These are phyloP conservation scores for Phellopilus nigrolimitatus DNA, from an alignment of 1,284 basidiomycete species.

Conservation along the genomic window DNA sequence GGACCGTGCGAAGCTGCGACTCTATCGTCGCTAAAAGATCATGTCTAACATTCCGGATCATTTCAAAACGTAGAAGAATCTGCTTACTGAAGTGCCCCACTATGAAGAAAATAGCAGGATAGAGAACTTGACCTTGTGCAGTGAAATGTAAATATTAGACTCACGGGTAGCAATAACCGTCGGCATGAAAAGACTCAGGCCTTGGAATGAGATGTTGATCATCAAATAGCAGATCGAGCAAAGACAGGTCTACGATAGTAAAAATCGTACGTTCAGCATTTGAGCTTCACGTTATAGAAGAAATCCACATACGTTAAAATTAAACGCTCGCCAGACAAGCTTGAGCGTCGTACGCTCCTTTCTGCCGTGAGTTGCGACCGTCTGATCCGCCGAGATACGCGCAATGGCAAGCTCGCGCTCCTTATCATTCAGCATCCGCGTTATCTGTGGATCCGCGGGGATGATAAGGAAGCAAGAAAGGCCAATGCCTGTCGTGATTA, in stretches of 20 bases:
- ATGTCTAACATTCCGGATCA: no score
- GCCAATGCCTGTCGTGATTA: constrained; percentile 36
- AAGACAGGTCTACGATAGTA: constrained; percentile 23
- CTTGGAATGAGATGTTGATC: constrained; percentile 32
- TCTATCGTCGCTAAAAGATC: constrained; percentile 32
- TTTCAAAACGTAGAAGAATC: neutral
- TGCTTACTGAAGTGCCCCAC: constrained; percentile 19
- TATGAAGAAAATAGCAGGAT: neutral
- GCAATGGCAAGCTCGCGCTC: constrained; percentile 35
- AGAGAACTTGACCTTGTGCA: neutral
- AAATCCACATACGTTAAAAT: constrained; percentile 31
- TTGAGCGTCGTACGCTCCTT: constrained; percentile 33
- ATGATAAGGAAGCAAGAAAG: constrained; percentile 34
- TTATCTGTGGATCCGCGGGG: constrained; percentile 34
- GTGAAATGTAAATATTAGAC: constrained; percentile 20
- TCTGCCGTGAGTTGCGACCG: constrained; percentile 28
- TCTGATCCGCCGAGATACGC: constrained; percentile 35
- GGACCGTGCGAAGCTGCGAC: constrained; percentile 38
- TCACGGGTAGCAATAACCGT: constrained; percentile 37
- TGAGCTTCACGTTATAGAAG: neutral
- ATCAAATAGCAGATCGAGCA: constrained; percentile 18
- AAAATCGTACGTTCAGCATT: constrained; percentile 20
- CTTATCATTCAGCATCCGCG: constrained; percentile 33
- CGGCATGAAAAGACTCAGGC: constrained; percentile 38
- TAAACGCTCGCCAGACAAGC: constrained; percentile 34